These are phyloP conservation scores for Sesbania bispinosa DNA, from an alignment of 306 rosid species.

Conservation along the genomic window DNA sequence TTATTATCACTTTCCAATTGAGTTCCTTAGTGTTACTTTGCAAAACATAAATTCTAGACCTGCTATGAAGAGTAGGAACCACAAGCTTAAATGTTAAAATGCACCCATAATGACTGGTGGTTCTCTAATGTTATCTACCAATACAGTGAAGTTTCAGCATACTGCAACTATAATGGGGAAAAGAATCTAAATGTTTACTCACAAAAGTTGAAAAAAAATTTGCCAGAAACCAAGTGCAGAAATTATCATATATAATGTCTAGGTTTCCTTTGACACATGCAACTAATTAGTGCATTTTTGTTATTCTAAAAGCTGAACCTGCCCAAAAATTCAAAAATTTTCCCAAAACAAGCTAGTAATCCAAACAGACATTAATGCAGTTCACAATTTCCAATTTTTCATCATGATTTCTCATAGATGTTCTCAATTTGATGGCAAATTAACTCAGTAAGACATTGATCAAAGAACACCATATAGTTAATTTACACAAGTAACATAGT, in stretches of 20 bases:
- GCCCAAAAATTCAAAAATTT: too few species aligned
- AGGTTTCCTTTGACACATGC: background rate
- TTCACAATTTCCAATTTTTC: background rate
- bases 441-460: too few species aligned
- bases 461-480: too few species aligned
- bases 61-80: background rate
- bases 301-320: too few species aligned
- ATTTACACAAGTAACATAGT: background rate
- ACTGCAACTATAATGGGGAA: background rate
- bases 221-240: background rate
- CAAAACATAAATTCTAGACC: background rate
- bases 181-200: background rate
- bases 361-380: background rate
- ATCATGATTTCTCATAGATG: background rate
- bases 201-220: background rate
- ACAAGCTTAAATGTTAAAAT: background rate
- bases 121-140: background rate
- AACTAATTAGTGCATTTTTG: background rate
- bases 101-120: background rate
- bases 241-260: background rate
- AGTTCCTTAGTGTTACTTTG: background rate
- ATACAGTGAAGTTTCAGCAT: background rate
- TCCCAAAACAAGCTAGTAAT: background rate
- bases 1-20: background rate
- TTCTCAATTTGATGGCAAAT: background rate